phyloP scores from a whole-genome alignment of 177 flowering plant species.

The Vitis hybrid region DNA sequence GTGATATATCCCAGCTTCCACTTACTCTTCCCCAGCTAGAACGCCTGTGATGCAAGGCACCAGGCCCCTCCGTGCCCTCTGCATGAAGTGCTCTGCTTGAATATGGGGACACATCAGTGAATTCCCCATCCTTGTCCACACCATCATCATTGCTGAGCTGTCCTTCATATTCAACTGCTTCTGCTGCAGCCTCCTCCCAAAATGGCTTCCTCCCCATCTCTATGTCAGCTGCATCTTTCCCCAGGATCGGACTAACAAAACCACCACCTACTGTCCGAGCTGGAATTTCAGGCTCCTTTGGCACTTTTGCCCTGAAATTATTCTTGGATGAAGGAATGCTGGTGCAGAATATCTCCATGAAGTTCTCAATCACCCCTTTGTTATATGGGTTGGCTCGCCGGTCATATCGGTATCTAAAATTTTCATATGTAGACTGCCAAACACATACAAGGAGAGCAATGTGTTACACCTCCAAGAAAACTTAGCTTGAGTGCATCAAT shows the following conservation, averaged over 20 bases:
- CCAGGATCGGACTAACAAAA: constrained; percentile 63
- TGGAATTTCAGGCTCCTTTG: constrained; percentile 43
- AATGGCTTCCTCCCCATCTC: constrained; percentile 78
- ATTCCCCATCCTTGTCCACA: constrained; percentile 37
- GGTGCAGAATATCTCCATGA: constrained; percentile 64
- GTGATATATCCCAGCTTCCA: constrained; percentile 27
- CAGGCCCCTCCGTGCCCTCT: constrained; percentile 44
- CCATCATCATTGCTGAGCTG: constrained; percentile 27
- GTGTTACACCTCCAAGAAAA: not conserved
- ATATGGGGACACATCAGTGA: constrained; percentile 43
- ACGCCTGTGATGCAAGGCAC: constrained; percentile 18
- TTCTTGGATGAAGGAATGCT: constrained; percentile 69
- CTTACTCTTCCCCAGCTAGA: constrained; percentile 33
- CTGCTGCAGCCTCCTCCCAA: constrained; percentile 50
- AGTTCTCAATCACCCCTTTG: constrained; percentile 62
- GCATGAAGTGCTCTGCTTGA: constrained; percentile 41
- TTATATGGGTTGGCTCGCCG: constrained; percentile 67
- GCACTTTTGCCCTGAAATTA: constrained; percentile 68
- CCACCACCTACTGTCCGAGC: constrained; percentile 48
- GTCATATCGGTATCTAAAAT: constrained; percentile 38
- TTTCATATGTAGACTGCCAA: constrained; percentile 47
- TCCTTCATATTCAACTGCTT: constrained; percentile 36
- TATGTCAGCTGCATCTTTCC: constrained; percentile 55
- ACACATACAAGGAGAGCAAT: not conserved
- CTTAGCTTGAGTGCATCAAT: not conserved